Evolutionary conservation across 2,329 filamentous ascomycete genomes (phyloP).

Genomic region (Ophiostoma populinum): DNA sequence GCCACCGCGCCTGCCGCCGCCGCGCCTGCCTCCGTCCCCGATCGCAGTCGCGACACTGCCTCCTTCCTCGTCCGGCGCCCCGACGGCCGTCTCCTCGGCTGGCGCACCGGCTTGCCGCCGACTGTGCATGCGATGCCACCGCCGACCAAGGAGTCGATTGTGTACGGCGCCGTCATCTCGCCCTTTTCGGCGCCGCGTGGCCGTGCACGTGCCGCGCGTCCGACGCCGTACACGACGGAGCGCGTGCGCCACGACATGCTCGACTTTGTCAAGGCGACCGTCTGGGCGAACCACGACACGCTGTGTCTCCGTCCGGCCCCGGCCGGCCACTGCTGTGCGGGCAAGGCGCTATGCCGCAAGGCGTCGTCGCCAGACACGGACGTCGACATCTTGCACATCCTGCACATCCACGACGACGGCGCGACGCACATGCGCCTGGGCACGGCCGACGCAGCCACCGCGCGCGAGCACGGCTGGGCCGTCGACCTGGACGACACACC

Average conservation of each 20-base stretch:
- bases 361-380: background rate
- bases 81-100: constrained; percentile 4
- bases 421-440: constrained; percentile 22
- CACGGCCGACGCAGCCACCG: constrained; percentile 20
- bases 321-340: constrained; percentile 6
- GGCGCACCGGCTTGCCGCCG: constrained; percentile 7
- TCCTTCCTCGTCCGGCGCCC: constrained; percentile 6
- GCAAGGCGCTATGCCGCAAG: constrained; percentile 8
- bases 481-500: constrained; percentile 18
- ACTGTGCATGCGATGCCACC: background rate
- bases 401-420: constrained; percentile 22
- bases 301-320: constrained; percentile 14
- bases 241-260: constrained; percentile 7
- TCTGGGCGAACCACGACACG: constrained; percentile 15
- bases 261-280: constrained; percentile 10
- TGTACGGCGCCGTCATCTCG: background rate
- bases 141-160: background rate
- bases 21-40: too few species aligned
- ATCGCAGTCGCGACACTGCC: constrained; percentile 1
- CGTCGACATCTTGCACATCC: constrained; percentile 10
- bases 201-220: background rate
- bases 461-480: constrained; percentile 22
- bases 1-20: too few species aligned
- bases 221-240: constrained; percentile 1
- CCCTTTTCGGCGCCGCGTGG: background rate